A percentile compares a stretch with the other conserved stretches of the same genome.
Conservation (phyloP, 1,139 yeast species). For the Pneumocystis canis region DNA sequence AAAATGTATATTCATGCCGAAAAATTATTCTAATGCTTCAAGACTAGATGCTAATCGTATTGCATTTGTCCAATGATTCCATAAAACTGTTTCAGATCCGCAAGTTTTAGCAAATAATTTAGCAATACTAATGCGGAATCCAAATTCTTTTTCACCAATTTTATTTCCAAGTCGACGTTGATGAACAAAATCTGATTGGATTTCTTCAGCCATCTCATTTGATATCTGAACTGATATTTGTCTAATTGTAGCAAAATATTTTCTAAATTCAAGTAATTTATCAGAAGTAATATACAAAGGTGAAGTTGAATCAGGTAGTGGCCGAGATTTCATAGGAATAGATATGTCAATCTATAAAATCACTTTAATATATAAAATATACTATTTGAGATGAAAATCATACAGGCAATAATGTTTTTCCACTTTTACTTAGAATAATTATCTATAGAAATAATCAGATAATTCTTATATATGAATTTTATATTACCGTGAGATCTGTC, state of each 20-base stretch:
- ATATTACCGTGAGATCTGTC: slow-evolving; percentile 4
- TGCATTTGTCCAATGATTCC: slow-evolving; percentile 3
- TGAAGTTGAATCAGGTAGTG: slow-evolving; percentile 3
- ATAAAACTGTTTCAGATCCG: slow-evolving; percentile 9
- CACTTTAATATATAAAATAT: not conserved
- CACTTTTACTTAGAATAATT: slow-evolving; percentile 8
- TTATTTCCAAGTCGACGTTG: slow-evolving; percentile 9
- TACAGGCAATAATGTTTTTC: slow-evolving; percentile 10
- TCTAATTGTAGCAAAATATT: slow-evolving; percentile 4
- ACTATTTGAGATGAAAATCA: not conserved
- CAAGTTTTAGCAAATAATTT: slow-evolving; percentile 7
- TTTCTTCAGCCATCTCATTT: slow-evolving; percentile 7
- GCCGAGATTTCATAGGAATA: not conserved
- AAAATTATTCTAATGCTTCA: not conserved
- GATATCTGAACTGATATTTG: slow-evolving; percentile 7
- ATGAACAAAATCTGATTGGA: slow-evolving; percentile 11
- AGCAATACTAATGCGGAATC: slow-evolving; percentile 7
- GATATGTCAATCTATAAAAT: not conserved
- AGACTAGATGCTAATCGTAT: not conserved
- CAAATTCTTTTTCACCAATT: slow-evolving; percentile 9
- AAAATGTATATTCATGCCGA: not conserved
- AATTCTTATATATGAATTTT: not conserved
- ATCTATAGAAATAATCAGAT: slow-evolving; percentile 2
- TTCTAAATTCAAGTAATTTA: not conserved
- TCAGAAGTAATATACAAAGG: slow-evolving; percentile 1